Evolutionary conservation across 2,329 filamentous ascomycete species (phyloP).

Genomic region (Pezicula neosporulosa): DNA sequence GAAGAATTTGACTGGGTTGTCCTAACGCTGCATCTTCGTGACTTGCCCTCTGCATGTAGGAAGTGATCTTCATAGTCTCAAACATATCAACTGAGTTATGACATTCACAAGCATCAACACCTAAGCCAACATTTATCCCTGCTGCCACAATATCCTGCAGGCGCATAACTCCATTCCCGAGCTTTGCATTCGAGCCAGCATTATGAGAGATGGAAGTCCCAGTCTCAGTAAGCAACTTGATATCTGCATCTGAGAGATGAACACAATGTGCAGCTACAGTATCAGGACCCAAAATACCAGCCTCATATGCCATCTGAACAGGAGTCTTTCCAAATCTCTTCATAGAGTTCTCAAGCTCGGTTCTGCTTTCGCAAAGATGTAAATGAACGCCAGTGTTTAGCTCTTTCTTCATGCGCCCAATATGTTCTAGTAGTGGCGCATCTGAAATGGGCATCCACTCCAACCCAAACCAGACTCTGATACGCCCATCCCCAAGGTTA

Average conservation of each 20-base stretch:
- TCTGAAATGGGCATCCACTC: conserved; percentile 20
- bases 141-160: conserved; percentile 15
- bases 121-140: conserved; percentile 21
- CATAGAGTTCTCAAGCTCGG: conserved; percentile 13
- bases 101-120: conserved; percentile 23
- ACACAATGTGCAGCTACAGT: conserved; percentile 22
- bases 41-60: conserved; percentile 18
- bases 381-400: conserved; percentile 18
- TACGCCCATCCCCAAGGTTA: conserved; percentile 9
- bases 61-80: conserved; percentile 22
- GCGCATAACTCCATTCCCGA: conserved; percentile 18
- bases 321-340: conserved; percentile 15
- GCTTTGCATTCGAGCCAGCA: conserved; percentile 20
- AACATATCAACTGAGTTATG: conserved; percentile 25
- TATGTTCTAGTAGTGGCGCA: conserved; percentile 10
- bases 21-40: conserved; percentile 14
- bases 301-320: conserved; percentile 16
- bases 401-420: conserved; percentile 13
- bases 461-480: conserved; percentile 20
- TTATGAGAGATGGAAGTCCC: conserved; percentile 18
- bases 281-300: conserved; percentile 16
- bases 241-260: conserved; percentile 17
- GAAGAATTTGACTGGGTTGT: conserved; percentile 16
- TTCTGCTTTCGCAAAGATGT: conserved; percentile 18
- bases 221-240: conserved; percentile 14